Evolutionary conservation across 208 protist genomes (phyloP), one percentile per base, ranked within the genome.

Genomic region (Trypanosoma theileri): DNA sequence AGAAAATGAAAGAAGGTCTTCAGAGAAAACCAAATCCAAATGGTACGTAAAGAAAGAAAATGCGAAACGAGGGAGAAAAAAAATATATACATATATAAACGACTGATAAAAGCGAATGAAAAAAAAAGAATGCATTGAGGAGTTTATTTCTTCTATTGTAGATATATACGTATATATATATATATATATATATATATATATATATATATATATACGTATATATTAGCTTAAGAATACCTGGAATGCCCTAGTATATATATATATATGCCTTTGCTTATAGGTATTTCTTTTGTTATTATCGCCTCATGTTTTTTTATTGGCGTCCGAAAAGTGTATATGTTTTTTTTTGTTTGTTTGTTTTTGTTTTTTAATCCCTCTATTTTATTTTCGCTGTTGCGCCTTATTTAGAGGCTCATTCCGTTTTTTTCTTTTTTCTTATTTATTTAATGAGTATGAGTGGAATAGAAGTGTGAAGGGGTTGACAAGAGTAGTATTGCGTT

Each of bases 241-340:
- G 7, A 19, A 31, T 52, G 21, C n/a, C 6, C 44, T 52, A 19
- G 13, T 17, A 8, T 16, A 21, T 67, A 54, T 67, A 35, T 67
- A 51, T 57, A 46, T 67, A 41, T 65, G 22, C 52, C 11, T 50
- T 21, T 50, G 3, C 45, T 26, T 48, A 51, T 52, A 42, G 45
- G 12, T 69, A 13, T 44, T 54, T 54, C n/a, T 67, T 67, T 67
- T 55, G 28, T n/a, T n/a, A n/a, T n/a, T n/a, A n/a, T n/a, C n/a
- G n/a, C n/a, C n/a, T n/a, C 13, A 35, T 68, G 28, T 50, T n/a
- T 57, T 9, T 28, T 61, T 58, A 55, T 41, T 16, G 10, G 21
- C 41, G 8, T 22, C 21, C 21, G 31, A 52, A 48, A n/a, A n/a
- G 60, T n/a, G n/a, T n/a, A n/a, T n/a, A n/a, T n/a, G n/a, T n/a